These are phyloP conservation scores for Cnidoscolus chayamansa DNA, from an alignment of 441 rosid species.

Conservation along the genomic window DNA sequence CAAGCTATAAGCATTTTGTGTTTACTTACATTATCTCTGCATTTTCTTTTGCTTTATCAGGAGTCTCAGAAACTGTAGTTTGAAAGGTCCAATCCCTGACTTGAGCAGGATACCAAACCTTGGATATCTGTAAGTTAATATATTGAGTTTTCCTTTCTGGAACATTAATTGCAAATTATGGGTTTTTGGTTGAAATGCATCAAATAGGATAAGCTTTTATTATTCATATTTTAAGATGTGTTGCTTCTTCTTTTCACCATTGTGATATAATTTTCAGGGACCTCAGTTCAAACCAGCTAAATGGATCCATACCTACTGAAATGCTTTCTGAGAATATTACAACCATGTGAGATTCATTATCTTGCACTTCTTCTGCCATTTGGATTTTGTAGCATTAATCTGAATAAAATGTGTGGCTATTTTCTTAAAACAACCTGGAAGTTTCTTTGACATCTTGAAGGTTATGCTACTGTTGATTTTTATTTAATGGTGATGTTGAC, in stretches of 20 bases:
- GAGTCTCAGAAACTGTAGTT: conserved; percentile 85
- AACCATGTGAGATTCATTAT: conserved; percentile 63
- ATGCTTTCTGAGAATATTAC: conserved; percentile 70
- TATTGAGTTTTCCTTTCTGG: conserved; percentile 8
- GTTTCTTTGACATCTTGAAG: background rate
- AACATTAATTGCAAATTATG: conserved; percentile 8
- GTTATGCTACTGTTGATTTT: conserved; percentile 16
- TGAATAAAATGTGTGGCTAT: background rate
- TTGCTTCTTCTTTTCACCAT: conserved; percentile 19
- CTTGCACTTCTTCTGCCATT: conserved; percentile 12
- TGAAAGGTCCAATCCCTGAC: conserved; percentile 87
- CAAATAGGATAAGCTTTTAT: background rate
- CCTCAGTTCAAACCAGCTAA: conserved; percentile 75
- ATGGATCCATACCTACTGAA: conserved; percentile 64
- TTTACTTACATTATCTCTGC: conserved; percentile 3
- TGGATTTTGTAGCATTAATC: conserved; percentile 10
- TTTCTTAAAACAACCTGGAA: conserved; percentile 4
- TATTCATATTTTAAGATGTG: background rate
- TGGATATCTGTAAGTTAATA: conserved; percentile 75
- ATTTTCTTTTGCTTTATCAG: conserved; percentile 43
- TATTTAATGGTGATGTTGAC: conserved; percentile 20
- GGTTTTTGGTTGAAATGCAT: background rate
- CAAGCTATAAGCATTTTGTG: background rate
- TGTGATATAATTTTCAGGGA: conserved; percentile 52
- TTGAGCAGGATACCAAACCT: conserved; percentile 68